Conservation (phyloP, 345 rosid species). For the Gossypioides kirkii region DNA sequence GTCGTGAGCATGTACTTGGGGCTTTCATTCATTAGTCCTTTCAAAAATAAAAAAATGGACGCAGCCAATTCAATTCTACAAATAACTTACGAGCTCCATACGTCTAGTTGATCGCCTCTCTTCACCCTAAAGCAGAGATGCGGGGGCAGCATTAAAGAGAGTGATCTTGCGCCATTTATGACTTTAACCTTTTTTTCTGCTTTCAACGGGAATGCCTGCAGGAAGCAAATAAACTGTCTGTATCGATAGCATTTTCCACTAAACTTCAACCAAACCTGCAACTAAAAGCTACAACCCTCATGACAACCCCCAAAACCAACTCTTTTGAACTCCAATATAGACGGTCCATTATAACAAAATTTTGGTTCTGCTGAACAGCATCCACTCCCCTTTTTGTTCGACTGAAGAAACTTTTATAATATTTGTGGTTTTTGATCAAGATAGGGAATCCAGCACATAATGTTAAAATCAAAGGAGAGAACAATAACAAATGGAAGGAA, state of each 20-base stretch:
- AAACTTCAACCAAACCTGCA: background rate
- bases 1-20: no score
- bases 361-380: background rate
- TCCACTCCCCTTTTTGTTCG: background rate
- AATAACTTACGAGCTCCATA: no score
- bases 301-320: background rate
- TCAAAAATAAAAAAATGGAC: no score
- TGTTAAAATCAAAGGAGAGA: constrained; percentile 12
- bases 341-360: constrained; percentile 21
- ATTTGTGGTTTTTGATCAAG: constrained; percentile 26
- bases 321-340: background rate
- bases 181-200: background rate
- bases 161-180: background rate
- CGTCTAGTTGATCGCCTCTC: no score
- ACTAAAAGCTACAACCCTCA: background rate
- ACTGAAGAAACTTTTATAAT: constrained; percentile 10
- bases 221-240: background rate
- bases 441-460: constrained; percentile 20
- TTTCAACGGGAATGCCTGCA: background rate
- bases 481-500: constrained; percentile 15
- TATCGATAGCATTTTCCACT: background rate
- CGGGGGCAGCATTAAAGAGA: background rate
- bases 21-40: no score
- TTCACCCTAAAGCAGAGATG: no score
- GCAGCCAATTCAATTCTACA: no score